These are phyloP conservation scores for Mrakia frigida DNA, from an alignment of 768 basidiomycete genomes.

Conservation along the genomic window DNA sequence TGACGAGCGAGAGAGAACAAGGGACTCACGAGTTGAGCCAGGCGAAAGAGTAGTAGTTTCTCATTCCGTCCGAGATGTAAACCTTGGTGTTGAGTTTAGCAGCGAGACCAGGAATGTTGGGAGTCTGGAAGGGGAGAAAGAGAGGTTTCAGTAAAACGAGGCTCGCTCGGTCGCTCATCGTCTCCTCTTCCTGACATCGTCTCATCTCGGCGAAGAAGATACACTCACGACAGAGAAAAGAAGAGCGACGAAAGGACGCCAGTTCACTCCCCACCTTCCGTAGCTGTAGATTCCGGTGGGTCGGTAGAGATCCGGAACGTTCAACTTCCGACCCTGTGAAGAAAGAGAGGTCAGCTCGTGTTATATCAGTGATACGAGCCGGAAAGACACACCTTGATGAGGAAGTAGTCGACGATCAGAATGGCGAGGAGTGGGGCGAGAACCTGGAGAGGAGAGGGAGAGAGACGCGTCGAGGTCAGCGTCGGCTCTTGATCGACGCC, in stretches of 20 bases:
- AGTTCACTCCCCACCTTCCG: background rate
- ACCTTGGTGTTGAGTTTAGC: background rate
- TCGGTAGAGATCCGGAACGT: constrained; percentile 20
- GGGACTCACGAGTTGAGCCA: background rate
- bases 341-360: too few relatives aligned
- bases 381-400: background rate
- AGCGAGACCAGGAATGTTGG: background rate
- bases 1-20: background rate
- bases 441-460: background rate
- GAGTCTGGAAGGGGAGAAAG: too few relatives aligned
- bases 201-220: too few relatives aligned
- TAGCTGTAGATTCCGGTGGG: constrained; percentile 13
- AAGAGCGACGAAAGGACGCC: constrained; percentile 13
- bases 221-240: constrained; percentile 5
- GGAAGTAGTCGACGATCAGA: constrained; percentile 1
- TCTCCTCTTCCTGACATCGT: too few relatives aligned
- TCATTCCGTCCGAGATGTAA: background rate
- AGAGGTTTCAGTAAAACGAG: too few relatives aligned
- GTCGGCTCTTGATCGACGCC: too few relatives aligned
- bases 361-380: too few relatives aligned
- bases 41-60: background rate
- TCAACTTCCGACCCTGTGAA: background rate
- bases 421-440: constrained; percentile 9
- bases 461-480: background rate
- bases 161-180: too few relatives aligned